phyloP scores from a whole-genome alignment of 371 early-diverging fungal genomes.

The Syncephalastrum monosporum region DNA sequence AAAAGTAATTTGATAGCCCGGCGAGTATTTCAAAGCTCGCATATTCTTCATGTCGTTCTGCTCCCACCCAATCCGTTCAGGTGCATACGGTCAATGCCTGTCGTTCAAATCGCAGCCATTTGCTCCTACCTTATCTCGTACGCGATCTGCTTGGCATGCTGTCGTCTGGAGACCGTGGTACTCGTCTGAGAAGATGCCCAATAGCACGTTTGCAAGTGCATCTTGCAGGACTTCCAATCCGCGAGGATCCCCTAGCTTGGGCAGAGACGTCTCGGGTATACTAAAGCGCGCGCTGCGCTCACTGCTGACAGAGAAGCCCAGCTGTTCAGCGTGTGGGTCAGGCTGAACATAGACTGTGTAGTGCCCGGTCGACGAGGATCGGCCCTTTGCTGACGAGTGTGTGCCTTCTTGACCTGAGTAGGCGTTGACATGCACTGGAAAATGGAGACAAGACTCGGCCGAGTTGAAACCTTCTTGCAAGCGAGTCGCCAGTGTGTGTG shows the following conservation, averaged over 20 bases:
- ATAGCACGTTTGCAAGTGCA: conserved; percentile 6
- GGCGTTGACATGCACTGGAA: no score
- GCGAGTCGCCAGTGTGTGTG: background rate
- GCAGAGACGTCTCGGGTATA: no score
- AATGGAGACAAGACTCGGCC: no score
- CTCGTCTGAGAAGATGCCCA: conserved; percentile 15
- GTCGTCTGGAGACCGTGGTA: conserved; percentile 11
- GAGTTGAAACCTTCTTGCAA: no score
- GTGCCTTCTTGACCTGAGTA: no score
- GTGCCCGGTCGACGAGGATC: background rate
- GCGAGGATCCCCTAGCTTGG: no score
- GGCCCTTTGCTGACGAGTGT: no score
- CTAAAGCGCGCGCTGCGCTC: no score
- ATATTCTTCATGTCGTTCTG: conserved; percentile 61
- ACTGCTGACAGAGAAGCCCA: no score
- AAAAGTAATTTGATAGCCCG: conserved; percentile 76
- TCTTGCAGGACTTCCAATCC: no score
- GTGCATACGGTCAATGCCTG: background rate
- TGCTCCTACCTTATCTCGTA: conserved; percentile 18
- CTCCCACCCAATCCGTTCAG: background rate
- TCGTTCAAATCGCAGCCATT: conserved; percentile 2
- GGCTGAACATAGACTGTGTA: background rate
- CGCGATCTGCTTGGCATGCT: conserved; percentile 8
- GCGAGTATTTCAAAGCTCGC: conserved; percentile 72
- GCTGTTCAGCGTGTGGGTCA: no score